Evolutionary conservation across 192 early-diverging fungal genomes (phyloP).

Genomic region (Coemansia biformis): DNA sequence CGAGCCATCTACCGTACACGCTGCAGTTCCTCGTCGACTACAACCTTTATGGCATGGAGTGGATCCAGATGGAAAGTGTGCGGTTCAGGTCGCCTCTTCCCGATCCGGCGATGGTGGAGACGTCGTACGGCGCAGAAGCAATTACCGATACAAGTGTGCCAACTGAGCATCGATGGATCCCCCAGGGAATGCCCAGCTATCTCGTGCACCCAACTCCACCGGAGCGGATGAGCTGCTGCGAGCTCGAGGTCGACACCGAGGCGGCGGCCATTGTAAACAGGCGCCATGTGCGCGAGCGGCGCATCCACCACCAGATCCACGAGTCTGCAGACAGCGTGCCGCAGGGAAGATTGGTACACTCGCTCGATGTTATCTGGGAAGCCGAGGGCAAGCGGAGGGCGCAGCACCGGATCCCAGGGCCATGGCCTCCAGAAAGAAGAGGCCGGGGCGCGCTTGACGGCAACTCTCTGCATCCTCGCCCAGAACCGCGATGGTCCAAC

Average conservation of each 20-base stretch:
- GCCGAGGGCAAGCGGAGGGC: conserved; percentile 54
- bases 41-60: conserved; percentile 84
- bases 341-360: conserved; percentile 55
- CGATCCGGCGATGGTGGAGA: not conserved
- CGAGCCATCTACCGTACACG: conserved; percentile 74
- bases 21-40: conserved; percentile 85
- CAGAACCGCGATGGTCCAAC: conserved; percentile 28
- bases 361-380: conserved; percentile 58
- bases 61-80: conserved; percentile 53
- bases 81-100: conserved; percentile 41
- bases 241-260: conserved; percentile 70
- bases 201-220: conserved; percentile 30
- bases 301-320: conserved; percentile 42
- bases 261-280: conserved; percentile 64
- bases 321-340: conserved; percentile 20
- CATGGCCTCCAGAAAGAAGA: not conserved
- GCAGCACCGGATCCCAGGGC: conserved; percentile 13
- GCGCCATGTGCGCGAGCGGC: conserved; percentile 41
- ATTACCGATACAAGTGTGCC: conserved; percentile 11
- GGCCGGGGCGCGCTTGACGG: not conserved
- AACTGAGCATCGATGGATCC: conserved; percentile 21
- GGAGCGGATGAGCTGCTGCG: conserved; percentile 57
- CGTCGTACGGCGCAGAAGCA: too few relatives aligned
- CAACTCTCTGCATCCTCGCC: not conserved
- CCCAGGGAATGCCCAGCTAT: conserved; percentile 28